Evolutionary conservation across 306 rosid species (phyloP).

Genomic region (Morella rubra): DNA sequence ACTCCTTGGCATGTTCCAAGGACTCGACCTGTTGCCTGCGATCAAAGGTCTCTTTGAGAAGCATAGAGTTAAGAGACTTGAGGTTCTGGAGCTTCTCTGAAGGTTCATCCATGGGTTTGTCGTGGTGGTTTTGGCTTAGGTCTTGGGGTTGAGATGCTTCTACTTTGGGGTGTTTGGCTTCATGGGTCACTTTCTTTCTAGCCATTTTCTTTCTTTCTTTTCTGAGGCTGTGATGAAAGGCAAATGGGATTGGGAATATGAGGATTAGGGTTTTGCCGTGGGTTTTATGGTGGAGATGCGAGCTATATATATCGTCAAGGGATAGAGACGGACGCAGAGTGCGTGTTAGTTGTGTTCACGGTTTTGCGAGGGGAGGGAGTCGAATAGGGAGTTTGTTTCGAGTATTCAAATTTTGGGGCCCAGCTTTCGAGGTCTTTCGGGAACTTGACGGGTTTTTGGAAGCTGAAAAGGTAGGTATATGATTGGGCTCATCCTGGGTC

Average conservation of each 20-base stretch:
- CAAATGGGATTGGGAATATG: conserved; percentile 2
- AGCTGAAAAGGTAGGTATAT: not conserved
- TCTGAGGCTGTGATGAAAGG: conserved; percentile 21
- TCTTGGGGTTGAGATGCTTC: conserved; percentile 23
- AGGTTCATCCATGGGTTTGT: conserved; percentile 40
- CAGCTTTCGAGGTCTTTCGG: not conserved
- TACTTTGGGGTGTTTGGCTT: conserved; percentile 26
- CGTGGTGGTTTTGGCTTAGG: not conserved
- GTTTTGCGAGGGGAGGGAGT: not conserved
- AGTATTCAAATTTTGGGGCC: conserved; percentile 40
- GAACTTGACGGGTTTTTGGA: not conserved
- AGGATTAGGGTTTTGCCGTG: conserved; percentile 45
- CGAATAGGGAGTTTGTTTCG: not conserved
- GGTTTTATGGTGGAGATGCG: conserved; percentile 28
- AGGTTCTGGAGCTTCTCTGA: conserved; percentile 52
- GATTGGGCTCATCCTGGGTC: not conserved
- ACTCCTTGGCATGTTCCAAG: conserved; percentile 29
- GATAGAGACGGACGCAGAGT: not conserved
- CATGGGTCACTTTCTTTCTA: conserved; percentile 53
- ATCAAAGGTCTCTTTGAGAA: conserved; percentile 55
- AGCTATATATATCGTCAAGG: not conserved
- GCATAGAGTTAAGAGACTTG: conserved; percentile 61
- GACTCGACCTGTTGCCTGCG: conserved; percentile 50
- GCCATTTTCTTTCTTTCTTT: conserved; percentile 50
- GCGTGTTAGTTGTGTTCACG: no score